phyloP scores from a whole-genome alignment of 2,329 filamentous ascomycete species.

The Botrytis aclada region DNA sequence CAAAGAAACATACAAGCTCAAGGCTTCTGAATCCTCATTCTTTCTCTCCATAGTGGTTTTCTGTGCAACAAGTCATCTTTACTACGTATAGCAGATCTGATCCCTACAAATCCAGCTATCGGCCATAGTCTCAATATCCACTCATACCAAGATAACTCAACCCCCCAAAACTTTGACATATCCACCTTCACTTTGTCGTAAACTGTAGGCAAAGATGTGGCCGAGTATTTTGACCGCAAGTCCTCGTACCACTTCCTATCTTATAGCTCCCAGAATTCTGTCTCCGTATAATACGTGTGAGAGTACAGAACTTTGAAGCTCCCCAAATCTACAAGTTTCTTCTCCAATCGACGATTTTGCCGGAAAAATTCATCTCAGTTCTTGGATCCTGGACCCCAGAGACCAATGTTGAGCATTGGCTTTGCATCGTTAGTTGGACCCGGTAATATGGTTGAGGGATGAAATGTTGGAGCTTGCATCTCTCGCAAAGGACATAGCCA shows the following conservation, averaged over 20 bases:
- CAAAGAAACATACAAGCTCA: not conserved
- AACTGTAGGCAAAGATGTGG: not conserved
- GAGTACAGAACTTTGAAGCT: not conserved
- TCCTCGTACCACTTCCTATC: not conserved
- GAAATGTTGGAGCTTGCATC: not conserved
- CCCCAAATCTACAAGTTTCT: not conserved
- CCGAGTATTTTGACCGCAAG: not conserved
- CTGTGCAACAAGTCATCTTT: not conserved
- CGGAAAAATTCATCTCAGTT: not conserved
- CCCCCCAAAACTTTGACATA: not conserved
- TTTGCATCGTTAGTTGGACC: not conserved
- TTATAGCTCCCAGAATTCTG: not conserved
- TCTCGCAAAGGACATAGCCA: slow-evolving; percentile 1
- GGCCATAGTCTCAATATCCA: not conserved
- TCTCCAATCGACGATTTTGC: not conserved
- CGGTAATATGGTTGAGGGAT: not conserved
- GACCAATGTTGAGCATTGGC: not conserved
- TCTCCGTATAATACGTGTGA: not conserved
- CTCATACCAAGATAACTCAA: not conserved
- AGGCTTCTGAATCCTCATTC: not conserved
- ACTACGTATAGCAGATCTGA: not conserved
- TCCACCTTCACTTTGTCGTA: slow-evolving; percentile 2
- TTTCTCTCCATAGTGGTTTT: not conserved
- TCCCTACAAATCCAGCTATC: not conserved
- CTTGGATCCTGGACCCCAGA: not conserved